Percentiles rank a stretch among this genome's conserved stretches.
phyloP scores from a whole-genome alignment of 1,284 basidiomycete genomes.

The Heterobasidion irregulare region DNA sequence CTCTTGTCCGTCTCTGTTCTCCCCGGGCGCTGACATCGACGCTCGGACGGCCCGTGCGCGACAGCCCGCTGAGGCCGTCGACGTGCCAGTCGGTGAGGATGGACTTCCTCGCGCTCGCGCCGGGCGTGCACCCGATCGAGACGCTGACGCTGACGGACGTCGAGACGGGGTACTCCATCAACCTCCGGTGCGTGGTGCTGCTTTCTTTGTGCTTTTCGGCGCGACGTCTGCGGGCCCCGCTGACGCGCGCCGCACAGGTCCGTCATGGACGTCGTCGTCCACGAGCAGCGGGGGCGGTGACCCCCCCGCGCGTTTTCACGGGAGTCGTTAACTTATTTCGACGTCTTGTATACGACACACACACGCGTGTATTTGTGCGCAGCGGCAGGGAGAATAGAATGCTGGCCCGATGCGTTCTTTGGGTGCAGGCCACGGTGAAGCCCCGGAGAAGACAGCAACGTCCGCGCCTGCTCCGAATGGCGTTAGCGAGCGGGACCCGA shows the following conservation, averaged over 20 bases:
- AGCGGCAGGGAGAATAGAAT: no score
- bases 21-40: background rate
- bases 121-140: constrained; percentile 76
- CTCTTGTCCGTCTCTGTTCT: background rate
- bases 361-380: no score
- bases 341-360: no score
- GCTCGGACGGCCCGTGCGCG: background rate
- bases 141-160: constrained; percentile 66
- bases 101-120: constrained; percentile 73
- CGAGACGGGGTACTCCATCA: constrained; percentile 64
- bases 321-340: no score
- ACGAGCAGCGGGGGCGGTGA: constrained; percentile 27
- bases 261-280: constrained; percentile 60
- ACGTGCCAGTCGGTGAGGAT: constrained; percentile 84
- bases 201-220: background rate
- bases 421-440: no score
- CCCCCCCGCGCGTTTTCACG: no score
- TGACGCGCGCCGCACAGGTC: constrained; percentile 29
- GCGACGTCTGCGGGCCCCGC: no score
- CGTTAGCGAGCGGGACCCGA: no score
- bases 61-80: constrained; percentile 69
- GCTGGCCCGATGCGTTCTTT: no score
- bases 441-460: no score
- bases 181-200: constrained; percentile 47
- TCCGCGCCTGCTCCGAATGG: no score